Percentiles rank a stretch among this genome's conserved stretches.
These are phyloP conservation scores for Puccinia hordei DNA, from an alignment of 1,284 basidiomycete species.

Conservation along the genomic window DNA sequence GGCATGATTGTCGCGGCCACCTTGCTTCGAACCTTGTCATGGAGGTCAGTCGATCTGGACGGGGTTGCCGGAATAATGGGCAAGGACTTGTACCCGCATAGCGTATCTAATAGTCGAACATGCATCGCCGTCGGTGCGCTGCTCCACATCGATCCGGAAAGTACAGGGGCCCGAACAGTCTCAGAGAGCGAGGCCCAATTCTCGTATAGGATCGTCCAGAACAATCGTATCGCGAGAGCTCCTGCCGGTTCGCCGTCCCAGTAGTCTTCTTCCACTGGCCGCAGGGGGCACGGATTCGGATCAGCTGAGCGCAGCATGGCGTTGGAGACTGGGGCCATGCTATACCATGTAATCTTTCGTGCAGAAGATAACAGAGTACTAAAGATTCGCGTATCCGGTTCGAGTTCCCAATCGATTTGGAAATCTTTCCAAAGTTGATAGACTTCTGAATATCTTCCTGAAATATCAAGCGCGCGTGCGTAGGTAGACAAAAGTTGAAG, in stretches of 20 bases:
- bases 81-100: slow-evolving; percentile 25
- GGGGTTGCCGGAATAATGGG: slow-evolving; percentile 16
- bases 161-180: slow-evolving; percentile 25
- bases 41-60: slow-evolving; percentile 3
- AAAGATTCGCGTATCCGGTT: slow-evolving; percentile 42
- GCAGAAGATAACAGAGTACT: slow-evolving; percentile 43
- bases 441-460: slow-evolving; percentile 41
- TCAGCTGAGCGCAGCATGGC: background rate
- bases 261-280: slow-evolving; percentile 27
- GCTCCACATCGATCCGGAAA: slow-evolving; percentile 34
- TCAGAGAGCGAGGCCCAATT: slow-evolving; percentile 43
- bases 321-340: background rate
- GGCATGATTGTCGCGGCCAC: slow-evolving; percentile 38
- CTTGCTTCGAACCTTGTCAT: background rate
- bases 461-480: slow-evolving; percentile 33
- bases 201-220: slow-evolving; percentile 46
- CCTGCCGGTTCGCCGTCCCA: slow-evolving; percentile 46
- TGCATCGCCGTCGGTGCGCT: slow-evolving; percentile 23
- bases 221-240: slow-evolving; percentile 24
- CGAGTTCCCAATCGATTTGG: slow-evolving; percentile 33
- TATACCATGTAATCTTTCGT: slow-evolving; percentile 20
- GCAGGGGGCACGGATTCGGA: background rate
- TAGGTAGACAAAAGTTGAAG: slow-evolving; percentile 43
- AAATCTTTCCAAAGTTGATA: slow-evolving; percentile 43
- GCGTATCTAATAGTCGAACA: slow-evolving; percentile 17